A percentile compares a stretch with the other conserved stretches of the same genome.
phyloP scores from a whole-genome alignment of 2,329 filamentous ascomycete genomes.

The Aspergillus sp. region DNA sequence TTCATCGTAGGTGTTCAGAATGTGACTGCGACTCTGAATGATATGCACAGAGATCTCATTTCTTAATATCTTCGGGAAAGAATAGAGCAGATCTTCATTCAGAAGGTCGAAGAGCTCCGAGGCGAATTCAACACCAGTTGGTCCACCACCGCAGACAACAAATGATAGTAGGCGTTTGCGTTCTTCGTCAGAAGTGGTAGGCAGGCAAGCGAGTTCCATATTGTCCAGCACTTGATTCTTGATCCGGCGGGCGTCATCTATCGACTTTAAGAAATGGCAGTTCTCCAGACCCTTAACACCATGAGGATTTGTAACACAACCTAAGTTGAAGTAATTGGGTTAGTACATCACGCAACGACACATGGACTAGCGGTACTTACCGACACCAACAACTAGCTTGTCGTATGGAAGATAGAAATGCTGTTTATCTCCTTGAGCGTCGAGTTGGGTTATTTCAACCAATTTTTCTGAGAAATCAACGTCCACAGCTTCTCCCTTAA shows the following conservation, averaged over 20 bases:
- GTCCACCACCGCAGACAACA: constrained; percentile 91
- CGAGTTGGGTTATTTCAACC: constrained; percentile 77
- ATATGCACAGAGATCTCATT: constrained; percentile 98
- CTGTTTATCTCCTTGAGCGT: constrained; percentile 68
- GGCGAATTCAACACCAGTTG: constrained; percentile 96
- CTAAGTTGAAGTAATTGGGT: constrained; percentile 27
- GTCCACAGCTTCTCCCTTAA: constrained; percentile 82
- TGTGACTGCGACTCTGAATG: constrained; percentile 91
- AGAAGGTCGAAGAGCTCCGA: constrained; percentile 94
- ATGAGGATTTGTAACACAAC: constrained; percentile 89
- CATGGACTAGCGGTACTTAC: constrained; percentile 35
- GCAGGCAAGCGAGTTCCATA: constrained; percentile 86
- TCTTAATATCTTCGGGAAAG: constrained; percentile 85
- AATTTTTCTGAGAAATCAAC: constrained; percentile 90
- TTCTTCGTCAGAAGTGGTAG: constrained; percentile 86
- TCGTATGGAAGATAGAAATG: constrained; percentile 96
- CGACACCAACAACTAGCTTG: constrained; percentile 89
- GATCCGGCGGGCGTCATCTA: constrained; percentile 86
- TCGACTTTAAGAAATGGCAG: constrained; percentile 93
- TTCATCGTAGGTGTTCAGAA: constrained; percentile 97
- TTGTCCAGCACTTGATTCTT: constrained; percentile 87
- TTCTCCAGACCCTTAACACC: constrained; percentile 93
- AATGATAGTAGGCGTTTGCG: constrained; percentile 86
- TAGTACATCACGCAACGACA: background rate
- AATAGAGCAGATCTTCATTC: constrained; percentile 83